A percentile compares a stretch with the other conserved stretches of the same genome.
Conservation (phyloP, 139 green algal genomes). For the Pleodorina starrii region DNA sequence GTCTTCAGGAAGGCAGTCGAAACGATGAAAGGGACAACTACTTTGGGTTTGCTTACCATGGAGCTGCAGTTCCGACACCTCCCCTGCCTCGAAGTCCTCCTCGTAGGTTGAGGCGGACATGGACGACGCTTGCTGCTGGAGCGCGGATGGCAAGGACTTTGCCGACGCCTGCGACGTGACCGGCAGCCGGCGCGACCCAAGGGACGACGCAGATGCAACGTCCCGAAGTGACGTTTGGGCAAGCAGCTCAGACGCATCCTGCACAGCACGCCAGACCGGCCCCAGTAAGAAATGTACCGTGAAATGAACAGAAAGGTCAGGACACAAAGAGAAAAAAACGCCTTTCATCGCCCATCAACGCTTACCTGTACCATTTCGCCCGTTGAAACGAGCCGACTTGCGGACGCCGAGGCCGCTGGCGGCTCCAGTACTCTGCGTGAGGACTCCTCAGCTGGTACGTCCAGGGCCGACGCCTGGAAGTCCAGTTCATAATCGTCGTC, state of each 20-base stretch:
- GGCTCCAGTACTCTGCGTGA: neutral
- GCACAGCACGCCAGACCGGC: neutral
- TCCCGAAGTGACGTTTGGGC: neutral
- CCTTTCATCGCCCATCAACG: too few species aligned
- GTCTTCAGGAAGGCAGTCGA: too few species aligned
- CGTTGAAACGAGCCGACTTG: neutral
- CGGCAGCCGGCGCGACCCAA: neutral
- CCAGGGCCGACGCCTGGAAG: neutral
- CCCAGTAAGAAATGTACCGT: too few species aligned
- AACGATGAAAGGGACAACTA: too few species aligned
- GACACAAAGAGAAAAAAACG: too few species aligned
- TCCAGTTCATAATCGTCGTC: conserved; percentile 1
- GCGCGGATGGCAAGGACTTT: neutral
- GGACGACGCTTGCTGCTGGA: conserved; percentile 4
- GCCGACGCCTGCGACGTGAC: neutral
- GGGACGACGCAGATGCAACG: neutral
- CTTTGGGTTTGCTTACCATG: neutral
- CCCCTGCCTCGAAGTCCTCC: conserved; percentile 36
- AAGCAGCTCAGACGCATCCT: conserved; percentile 27
- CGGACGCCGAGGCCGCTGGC: neutral
- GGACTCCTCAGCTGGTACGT: neutral
- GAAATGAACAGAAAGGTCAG: too few species aligned
- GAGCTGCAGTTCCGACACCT: neutral
- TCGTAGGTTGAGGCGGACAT: conserved; percentile 35
- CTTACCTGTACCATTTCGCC: conserved; percentile 15